phyloP scores from a whole-genome alignment of 352 stramenopile species.

The Porosira glacialis region DNA sequence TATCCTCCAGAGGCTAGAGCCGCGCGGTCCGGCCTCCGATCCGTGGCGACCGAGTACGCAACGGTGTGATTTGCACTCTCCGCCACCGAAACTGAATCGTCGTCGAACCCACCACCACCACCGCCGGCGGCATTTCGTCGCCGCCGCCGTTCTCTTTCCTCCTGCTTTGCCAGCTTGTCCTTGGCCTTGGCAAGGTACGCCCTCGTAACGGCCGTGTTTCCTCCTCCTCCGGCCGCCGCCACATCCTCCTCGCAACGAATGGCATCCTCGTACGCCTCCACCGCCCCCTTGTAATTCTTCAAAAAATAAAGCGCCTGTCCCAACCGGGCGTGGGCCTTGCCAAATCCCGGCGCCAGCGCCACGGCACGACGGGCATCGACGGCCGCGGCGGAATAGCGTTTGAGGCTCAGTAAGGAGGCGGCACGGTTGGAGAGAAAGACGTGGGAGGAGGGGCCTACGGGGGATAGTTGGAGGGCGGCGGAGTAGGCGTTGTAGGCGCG shows the following conservation, averaged over 20 bases:
- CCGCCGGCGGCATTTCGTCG: conserved; percentile 2
- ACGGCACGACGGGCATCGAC: conserved; percentile 72
- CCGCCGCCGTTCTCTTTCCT: conserved; percentile 49
- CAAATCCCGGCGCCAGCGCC: conserved; percentile 73
- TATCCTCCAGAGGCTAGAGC: conserved; percentile 34
- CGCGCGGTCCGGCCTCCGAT: conserved; percentile 31
- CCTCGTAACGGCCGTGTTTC: conserved; percentile 60
- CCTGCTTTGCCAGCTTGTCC: conserved; percentile 62
- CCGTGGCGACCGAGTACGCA: conserved; percentile 40
- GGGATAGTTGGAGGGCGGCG: conserved; percentile 71
- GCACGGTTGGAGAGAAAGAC: conserved; percentile 79
- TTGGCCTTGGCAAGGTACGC: conserved; percentile 79
- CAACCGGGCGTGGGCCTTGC: conserved; percentile 78
- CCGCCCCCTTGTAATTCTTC: conserved; percentile 71
- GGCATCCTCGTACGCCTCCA: conserved; percentile 78
- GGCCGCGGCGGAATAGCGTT: conserved; percentile 72
- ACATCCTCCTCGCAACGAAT: conserved; percentile 70
- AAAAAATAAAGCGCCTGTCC: conserved; percentile 80
- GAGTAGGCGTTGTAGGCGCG: conserved; percentile 79
- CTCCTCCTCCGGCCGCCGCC: conserved; percentile 3
- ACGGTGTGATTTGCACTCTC: conserved; percentile 33
- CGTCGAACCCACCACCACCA: conserved; percentile 5
- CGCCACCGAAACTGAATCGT: conserved; percentile 47
- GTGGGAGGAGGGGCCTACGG: conserved; percentile 73
- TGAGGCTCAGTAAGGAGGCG: conserved; percentile 69